Conservation (phyloP, 2,329 filamentous ascomycete genomes). For the Canariomyces notabilis region DNA sequence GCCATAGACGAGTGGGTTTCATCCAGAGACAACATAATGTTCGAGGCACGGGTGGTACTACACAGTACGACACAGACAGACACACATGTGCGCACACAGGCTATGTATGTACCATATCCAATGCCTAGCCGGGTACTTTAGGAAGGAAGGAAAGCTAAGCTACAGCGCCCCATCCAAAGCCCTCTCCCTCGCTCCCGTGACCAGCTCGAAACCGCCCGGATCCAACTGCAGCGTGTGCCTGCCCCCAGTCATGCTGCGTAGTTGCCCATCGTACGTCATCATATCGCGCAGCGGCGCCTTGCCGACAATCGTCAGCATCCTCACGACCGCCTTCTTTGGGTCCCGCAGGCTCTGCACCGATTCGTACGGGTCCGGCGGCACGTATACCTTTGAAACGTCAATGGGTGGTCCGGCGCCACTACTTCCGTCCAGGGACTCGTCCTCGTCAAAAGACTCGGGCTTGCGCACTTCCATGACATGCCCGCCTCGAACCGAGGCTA, state of each 20-base stretch:
- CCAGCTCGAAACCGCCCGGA: conserved; percentile 52
- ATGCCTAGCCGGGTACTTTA: not conserved
- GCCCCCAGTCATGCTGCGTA: conserved; percentile 83
- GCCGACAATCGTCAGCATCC: conserved; percentile 66
- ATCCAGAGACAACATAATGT: too few species aligned
- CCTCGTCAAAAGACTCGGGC: conserved; percentile 36
- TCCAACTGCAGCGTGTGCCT: conserved; percentile 59
- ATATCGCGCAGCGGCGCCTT: conserved; percentile 93
- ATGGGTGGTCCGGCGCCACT: conserved; percentile 40
- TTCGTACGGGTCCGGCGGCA: conserved; percentile 78
- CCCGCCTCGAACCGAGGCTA: conserved; percentile 69
- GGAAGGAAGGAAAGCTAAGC: not conserved
- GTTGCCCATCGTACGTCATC: conserved; percentile 86
- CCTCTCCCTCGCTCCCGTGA: conserved; percentile 52
- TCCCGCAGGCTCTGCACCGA: conserved; percentile 52
- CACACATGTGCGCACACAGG: too few species aligned
- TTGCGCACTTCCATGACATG: conserved; percentile 67
- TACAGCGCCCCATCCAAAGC: conserved; percentile 12
- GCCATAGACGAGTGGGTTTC: too few species aligned
- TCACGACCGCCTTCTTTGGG: conserved; percentile 42
- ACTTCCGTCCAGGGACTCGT: conserved; percentile 12
- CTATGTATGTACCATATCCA: too few species aligned
- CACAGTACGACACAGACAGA: too few species aligned
- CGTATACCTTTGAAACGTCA: conserved; percentile 72
- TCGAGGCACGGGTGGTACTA: too few species aligned